Percentiles rank a stretch among this genome's conserved stretches.
These are phyloP conservation scores for Crepidotus variabilis DNA, from an alignment of 768 basidiomycete genomes.

Conservation along the genomic window DNA sequence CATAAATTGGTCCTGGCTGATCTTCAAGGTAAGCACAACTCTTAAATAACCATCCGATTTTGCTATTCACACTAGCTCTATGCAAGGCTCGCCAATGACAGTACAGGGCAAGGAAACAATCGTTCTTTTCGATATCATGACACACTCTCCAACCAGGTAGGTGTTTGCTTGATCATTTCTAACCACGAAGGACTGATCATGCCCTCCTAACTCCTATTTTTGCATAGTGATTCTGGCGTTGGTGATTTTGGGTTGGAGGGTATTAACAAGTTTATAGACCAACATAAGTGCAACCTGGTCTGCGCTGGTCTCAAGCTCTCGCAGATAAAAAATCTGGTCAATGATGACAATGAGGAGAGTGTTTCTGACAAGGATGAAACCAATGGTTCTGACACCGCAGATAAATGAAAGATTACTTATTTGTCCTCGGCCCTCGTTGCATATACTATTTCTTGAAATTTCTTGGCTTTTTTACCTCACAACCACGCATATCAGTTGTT, in stretches of 20 bases:
- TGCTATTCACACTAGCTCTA: background rate
- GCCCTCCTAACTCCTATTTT: background rate
- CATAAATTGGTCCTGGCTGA: conserved; percentile 11
- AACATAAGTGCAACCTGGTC: conserved; percentile 10
- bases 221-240: conserved; percentile 12
- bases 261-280: conserved; percentile 6
- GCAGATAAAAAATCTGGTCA: background rate
- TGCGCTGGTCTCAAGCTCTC: conserved; percentile 6
- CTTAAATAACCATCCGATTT: background rate
- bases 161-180: too few relatives aligned
- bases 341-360: background rate
- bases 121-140: conserved; percentile 11
- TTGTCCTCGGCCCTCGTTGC: too few relatives aligned
- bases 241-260: conserved; percentile 11
- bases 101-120: conserved; percentile 2
- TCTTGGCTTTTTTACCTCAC: too few relatives aligned
- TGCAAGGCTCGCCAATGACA: conserved; percentile 7
- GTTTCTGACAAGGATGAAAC: background rate
- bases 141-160: conserved; percentile 5
- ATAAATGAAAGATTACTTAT: too few relatives aligned
- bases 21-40: conserved; percentile 9
- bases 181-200: too few relatives aligned
- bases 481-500: too few relatives aligned
- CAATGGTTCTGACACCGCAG: background rate
- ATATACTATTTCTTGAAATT: too few relatives aligned